phyloP scores from a whole-genome alignment of 139 green algal species.

The Monoraphidium neglectum region DNA sequence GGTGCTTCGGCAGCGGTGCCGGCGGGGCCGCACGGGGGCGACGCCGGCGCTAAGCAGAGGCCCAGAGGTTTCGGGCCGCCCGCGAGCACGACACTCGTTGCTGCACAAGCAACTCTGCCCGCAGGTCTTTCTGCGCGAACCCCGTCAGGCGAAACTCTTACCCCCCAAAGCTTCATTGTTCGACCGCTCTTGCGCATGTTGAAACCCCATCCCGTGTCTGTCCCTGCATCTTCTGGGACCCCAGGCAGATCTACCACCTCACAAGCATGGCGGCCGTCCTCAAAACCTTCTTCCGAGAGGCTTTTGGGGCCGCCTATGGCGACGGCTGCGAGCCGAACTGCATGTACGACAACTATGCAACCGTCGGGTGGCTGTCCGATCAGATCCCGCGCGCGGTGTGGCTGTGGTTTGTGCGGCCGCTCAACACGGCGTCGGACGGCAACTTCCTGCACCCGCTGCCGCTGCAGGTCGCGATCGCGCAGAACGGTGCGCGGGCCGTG shows the following conservation, averaged over 20 bases:
- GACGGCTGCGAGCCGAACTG: conserved; percentile 26
- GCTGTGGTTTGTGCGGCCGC: conserved; percentile 29
- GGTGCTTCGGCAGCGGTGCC: too few species aligned
- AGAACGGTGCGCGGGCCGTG: not conserved
- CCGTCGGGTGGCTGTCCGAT: conserved; percentile 14
- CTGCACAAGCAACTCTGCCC: too few species aligned
- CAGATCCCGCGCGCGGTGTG: conserved; percentile 16
- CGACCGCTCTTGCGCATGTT: too few species aligned
- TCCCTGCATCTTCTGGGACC: too few species aligned
- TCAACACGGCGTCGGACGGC: conserved; percentile 3
- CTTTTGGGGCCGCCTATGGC: conserved; percentile 24
- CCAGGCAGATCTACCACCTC: conserved; percentile 17
- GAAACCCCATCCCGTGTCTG: too few species aligned
- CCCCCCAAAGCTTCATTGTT: too few species aligned
- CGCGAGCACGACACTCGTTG: too few species aligned
- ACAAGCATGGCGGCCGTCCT: not conserved
- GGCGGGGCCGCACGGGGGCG: too few species aligned
- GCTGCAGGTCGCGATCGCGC: conserved; percentile 17
- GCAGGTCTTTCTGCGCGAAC: too few species aligned
- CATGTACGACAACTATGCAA: conserved; percentile 27
- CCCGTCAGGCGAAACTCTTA: too few species aligned
- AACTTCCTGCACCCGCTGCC: conserved; percentile 28
- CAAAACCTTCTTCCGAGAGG: conserved; percentile 20
- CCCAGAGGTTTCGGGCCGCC: too few species aligned
- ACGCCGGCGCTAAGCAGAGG: too few species aligned